Conservation (phyloP, 768 basidiomycete genomes). For the Atractiella rhizophila region DNA sequence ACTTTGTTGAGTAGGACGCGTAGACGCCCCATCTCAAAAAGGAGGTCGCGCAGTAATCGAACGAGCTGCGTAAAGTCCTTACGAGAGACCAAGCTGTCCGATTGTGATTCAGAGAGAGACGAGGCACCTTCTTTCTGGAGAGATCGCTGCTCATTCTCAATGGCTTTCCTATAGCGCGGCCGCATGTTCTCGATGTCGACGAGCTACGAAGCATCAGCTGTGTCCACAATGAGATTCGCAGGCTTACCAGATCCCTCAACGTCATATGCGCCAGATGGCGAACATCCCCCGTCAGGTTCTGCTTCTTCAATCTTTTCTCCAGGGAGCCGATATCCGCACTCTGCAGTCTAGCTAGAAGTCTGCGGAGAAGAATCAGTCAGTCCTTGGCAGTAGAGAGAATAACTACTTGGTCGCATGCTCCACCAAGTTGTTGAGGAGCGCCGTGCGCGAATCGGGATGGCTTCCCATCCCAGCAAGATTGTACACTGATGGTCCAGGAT, state of each 20-base stretch:
- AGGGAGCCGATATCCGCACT: conserved; percentile 66
- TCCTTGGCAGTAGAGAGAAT: no score
- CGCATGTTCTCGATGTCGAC: conserved; percentile 43
- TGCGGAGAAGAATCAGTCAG: no score
- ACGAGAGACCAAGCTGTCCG: conserved; percentile 28
- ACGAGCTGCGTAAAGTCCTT: conserved; percentile 60
- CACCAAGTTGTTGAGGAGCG: no score
- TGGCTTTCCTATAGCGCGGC: conserved; percentile 39
- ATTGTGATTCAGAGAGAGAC: background rate
- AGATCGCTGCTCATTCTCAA: conserved; percentile 37
- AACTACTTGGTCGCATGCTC: no score
- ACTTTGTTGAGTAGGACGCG: conserved; percentile 66
- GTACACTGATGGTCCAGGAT: no score
- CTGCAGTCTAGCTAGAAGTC: conserved; percentile 37
- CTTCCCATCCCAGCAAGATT: no score
- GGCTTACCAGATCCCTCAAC: conserved; percentile 38
- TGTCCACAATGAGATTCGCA: background rate
- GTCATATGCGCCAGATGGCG: conserved; percentile 64
- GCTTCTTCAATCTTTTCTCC: conserved; percentile 69
- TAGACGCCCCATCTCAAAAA: conserved; percentile 55
- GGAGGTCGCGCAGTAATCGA: conserved; percentile 59
- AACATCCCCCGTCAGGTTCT: conserved; percentile 57
- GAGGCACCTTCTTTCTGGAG: conserved; percentile 23
- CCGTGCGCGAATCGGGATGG: no score
- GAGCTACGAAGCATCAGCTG: conserved; percentile 2